Conservation (phyloP, 2,329 filamentous ascomycete species). For the Xylariaceae sp. region DNA sequence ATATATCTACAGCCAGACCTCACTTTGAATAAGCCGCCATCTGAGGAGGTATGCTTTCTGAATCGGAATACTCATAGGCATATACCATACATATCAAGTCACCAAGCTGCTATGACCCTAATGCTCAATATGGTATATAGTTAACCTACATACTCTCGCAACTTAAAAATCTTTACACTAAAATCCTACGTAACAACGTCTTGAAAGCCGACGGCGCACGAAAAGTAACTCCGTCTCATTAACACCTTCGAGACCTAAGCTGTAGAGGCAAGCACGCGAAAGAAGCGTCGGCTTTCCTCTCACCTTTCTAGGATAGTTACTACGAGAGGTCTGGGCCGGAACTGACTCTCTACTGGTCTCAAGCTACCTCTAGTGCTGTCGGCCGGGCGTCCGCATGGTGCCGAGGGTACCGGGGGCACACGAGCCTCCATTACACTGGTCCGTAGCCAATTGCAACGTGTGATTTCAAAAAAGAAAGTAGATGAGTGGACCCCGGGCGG, state of each 20-base stretch:
- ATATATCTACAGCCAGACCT: background rate
- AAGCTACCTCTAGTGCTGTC: background rate
- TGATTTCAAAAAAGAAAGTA: constrained; percentile 10
- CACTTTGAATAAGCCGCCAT: background rate
- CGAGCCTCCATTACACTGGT: background rate
- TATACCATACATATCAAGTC: too few species aligned
- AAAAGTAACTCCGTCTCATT: background rate
- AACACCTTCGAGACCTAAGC: background rate
- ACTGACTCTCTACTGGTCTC: background rate
- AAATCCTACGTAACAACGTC: background rate
- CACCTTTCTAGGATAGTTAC: background rate
- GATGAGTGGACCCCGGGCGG: background rate
- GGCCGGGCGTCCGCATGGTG: background rate
- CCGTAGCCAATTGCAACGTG: constrained; percentile 9
- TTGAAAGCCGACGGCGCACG: too few species aligned
- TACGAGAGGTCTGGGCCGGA: background rate
- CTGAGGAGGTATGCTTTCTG: background rate
- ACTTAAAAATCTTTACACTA: too few species aligned
- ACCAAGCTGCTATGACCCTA: background rate
- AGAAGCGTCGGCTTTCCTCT: background rate
- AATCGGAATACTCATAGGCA: background rate
- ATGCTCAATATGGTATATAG: background rate
- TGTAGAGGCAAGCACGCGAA: background rate
- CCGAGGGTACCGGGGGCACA: too few species aligned
- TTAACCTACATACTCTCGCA: too few species aligned